Conservation (phyloP, 192 early-diverging fungal species). For the Chytriomyces sp. region DNA sequence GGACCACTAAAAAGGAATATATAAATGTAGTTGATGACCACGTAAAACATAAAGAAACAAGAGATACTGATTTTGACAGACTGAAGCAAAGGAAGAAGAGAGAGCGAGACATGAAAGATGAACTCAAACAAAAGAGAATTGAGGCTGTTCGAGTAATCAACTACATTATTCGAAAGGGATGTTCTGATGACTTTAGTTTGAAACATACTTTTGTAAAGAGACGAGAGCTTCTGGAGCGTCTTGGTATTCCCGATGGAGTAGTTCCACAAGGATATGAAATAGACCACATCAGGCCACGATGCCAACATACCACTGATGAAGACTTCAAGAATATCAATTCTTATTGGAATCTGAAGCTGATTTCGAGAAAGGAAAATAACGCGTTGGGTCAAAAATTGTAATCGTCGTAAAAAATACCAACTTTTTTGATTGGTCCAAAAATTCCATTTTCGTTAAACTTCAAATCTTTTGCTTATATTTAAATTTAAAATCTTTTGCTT, state of each 20-base stretch:
- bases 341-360: neutral
- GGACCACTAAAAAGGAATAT: constrained; percentile 21
- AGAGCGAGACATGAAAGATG: constrained; percentile 5
- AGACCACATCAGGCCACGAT: constrained; percentile 12
- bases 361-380: constrained; percentile 15
- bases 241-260: constrained; percentile 13
- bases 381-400: constrained; percentile 1
- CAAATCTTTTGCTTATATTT: neutral
- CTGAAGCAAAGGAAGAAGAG: constrained; percentile 3
- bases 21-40: constrained; percentile 3
- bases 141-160: constrained; percentile 23
- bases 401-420: neutral
- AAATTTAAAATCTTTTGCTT: too few relatives aligned
- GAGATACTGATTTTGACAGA: constrained; percentile 13
- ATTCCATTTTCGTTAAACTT: neutral
- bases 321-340: constrained; percentile 14
- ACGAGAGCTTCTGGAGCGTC: neutral
- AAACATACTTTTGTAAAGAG: neutral
- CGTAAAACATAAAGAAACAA: constrained; percentile 2
- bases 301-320: constrained; percentile 1
- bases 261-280: constrained; percentile 3
- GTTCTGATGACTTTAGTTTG: constrained; percentile 16
- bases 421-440: neutral
- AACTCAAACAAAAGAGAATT: neutral
- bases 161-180: constrained; percentile 19